Evolutionary conservation across 176 grass and related monocot species (phyloP).

Genomic region (Urochloa ruziziensis): DNA sequence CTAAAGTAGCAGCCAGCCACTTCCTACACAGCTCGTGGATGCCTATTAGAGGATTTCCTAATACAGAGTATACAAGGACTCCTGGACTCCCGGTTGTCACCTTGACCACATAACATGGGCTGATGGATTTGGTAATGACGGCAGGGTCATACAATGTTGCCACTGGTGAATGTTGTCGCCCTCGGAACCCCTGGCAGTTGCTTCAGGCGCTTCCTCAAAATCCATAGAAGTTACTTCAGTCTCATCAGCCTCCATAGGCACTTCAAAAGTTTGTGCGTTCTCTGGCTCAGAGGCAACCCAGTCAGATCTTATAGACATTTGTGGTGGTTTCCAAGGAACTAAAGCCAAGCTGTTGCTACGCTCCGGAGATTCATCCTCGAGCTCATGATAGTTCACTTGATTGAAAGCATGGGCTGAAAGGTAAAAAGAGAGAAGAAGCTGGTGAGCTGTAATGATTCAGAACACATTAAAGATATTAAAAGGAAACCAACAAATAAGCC

Average conservation of each 20-base stretch:
- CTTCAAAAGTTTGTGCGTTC: constrained; percentile 13
- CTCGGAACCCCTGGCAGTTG: constrained; percentile 4
- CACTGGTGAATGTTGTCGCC: constrained; percentile 44
- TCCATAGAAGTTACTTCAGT: constrained; percentile 64
- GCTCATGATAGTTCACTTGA: constrained; percentile 30
- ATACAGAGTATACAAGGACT: background rate
- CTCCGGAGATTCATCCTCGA: constrained; percentile 61
- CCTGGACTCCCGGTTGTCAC: constrained; percentile 25
- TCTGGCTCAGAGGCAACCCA: constrained; percentile 17
- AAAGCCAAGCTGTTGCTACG: constrained; percentile 59
- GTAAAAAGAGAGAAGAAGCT: background rate
- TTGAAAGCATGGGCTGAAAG: constrained; percentile 53
- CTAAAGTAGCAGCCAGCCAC: background rate
- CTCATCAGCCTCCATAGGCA: constrained; percentile 59
- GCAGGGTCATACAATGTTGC: constrained; percentile 62
- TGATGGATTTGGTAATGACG: constrained; percentile 40
- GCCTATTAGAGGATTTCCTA: constrained; percentile 30
- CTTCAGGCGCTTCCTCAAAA: constrained; percentile 39
- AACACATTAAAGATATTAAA: background rate
- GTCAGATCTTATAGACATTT: constrained; percentile 16
- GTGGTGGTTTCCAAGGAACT: constrained; percentile 70
- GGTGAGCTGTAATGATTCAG: background rate
- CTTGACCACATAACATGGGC: constrained; percentile 65
- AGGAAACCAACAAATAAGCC: background rate
- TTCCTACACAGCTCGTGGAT: constrained; percentile 7